phyloP scores from a whole-genome alignment of 1,139 yeast species.

The Geotrichum candidum region DNA sequence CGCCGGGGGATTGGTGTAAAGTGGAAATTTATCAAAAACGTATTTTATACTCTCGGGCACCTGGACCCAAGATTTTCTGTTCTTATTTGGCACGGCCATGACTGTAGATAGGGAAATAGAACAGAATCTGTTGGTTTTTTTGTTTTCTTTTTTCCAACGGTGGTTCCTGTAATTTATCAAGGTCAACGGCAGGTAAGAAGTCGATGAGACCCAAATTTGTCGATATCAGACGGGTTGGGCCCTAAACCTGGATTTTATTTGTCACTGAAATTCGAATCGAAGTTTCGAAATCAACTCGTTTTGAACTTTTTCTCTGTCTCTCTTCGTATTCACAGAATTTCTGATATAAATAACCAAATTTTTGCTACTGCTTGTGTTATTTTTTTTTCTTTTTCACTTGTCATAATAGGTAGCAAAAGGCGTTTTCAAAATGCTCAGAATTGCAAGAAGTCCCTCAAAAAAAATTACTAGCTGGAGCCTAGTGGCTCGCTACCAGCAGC shows the following conservation, averaged over 20 bases:
- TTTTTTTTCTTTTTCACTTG: neutral
- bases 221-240: neutral
- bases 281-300: neutral
- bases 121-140: neutral
- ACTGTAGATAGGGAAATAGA: neutral
- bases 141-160: neutral
- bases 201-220: neutral
- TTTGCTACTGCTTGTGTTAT: neutral
- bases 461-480: neutral
- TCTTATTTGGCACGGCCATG: neutral
- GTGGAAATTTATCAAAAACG: conserved; percentile 49
- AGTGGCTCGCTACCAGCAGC: neutral
- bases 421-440: conserved; percentile 8
- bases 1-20: conserved; percentile 37
- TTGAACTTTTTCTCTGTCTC: neutral
- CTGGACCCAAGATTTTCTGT: conserved; percentile 21
- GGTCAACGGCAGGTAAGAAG: neutral
- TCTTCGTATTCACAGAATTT: neutral
- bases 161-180: neutral
- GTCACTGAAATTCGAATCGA: neutral
- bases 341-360: neutral
- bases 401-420: neutral
- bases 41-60: conserved; percentile 43
- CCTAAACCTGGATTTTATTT: neutral
- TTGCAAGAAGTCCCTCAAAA: neutral